phyloP scores from a whole-genome alignment of 2,329 filamentous ascomycete genomes.

The Botrytis medusae region DNA sequence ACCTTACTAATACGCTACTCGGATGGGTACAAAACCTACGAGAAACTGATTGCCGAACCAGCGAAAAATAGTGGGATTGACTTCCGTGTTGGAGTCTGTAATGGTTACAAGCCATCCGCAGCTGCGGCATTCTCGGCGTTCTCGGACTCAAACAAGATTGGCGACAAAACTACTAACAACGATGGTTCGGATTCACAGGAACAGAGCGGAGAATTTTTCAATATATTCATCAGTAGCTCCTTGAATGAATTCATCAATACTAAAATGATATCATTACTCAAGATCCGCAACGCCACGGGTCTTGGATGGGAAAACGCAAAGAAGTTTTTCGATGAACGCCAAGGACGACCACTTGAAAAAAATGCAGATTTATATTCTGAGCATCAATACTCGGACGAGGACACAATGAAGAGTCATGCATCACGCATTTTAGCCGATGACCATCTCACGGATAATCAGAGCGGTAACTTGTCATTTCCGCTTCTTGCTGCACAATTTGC shows the following conservation, averaged over 20 bases:
- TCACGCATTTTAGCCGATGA: conserved; percentile 37
- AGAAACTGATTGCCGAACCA: conserved; percentile 50
- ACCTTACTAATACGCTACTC: conserved; percentile 69
- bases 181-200: neutral
- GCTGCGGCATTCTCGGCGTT: conserved; percentile 43
- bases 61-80: conserved; percentile 45
- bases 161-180: conserved; percentile 22
- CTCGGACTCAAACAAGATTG: conserved; percentile 30
- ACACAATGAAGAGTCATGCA: conserved; percentile 21
- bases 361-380: conserved; percentile 23
- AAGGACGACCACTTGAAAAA: conserved; percentile 31
- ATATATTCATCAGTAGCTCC: conserved; percentile 70
- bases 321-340: conserved; percentile 33
- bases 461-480: conserved; percentile 49
- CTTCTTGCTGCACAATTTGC: conserved; percentile 71
- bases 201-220: conserved; percentile 45
- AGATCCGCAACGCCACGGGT: conserved; percentile 52
- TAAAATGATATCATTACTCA: conserved; percentile 62
- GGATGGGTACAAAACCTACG: conserved; percentile 59
- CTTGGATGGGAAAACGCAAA: conserved; percentile 68
- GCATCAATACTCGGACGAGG: conserved; percentile 19
- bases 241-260: conserved; percentile 67
- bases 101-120: conserved; percentile 68
- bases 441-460: conserved; percentile 36
- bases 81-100: conserved; percentile 69